These are phyloP conservation scores for Penicillium manginii DNA, from an alignment of 495 filamentous ascomycete species.

Conservation along the genomic window DNA sequence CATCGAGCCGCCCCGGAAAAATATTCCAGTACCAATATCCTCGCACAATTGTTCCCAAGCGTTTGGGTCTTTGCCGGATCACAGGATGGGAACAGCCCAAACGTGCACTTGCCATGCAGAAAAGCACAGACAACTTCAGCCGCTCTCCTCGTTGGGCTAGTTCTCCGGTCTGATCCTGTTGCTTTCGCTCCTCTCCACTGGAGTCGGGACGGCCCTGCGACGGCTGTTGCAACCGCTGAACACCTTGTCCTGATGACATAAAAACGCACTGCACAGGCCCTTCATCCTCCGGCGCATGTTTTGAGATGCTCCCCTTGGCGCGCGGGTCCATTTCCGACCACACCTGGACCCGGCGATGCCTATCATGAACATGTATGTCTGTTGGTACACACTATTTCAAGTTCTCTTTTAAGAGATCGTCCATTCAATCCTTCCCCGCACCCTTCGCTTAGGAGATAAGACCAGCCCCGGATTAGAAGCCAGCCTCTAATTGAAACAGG, in stretches of 20 bases:
- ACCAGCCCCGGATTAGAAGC: slow-evolving; percentile 7
- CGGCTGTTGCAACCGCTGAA: slow-evolving; percentile 5
- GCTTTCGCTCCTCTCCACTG: slow-evolving; percentile 5
- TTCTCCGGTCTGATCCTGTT: slow-evolving; percentile 14
- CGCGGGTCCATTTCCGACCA: slow-evolving; percentile 15
- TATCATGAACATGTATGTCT: too few relatives aligned
- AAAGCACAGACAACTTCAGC: slow-evolving; percentile 18
- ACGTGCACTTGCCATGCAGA: slow-evolving; percentile 14
- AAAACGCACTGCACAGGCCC: background rate
- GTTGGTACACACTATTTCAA: background rate
- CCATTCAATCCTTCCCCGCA: slow-evolving; percentile 18
- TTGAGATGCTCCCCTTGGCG: slow-evolving; percentile 9
- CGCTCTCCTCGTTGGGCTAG: slow-evolving; percentile 17
- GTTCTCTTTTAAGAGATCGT: background rate
- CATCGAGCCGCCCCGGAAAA: background rate
- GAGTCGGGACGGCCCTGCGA: slow-evolving; percentile 4
- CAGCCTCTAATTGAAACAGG: slow-evolving; percentile 1
- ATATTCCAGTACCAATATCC: background rate
- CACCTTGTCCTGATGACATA: background rate
- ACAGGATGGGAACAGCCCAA: slow-evolving; percentile 14
- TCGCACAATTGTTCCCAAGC: background rate
- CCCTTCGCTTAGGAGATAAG: slow-evolving; percentile 23
- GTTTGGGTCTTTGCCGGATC: slow-evolving; percentile 11
- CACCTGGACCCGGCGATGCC: background rate
- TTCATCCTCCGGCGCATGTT: background rate